A percentile compares a stretch with the other conserved stretches of the same genome.
These are phyloP conservation scores for Aurantiochytrium sp. DNA, from an alignment of 108 stramenopile genomes.

Conservation along the genomic window DNA sequence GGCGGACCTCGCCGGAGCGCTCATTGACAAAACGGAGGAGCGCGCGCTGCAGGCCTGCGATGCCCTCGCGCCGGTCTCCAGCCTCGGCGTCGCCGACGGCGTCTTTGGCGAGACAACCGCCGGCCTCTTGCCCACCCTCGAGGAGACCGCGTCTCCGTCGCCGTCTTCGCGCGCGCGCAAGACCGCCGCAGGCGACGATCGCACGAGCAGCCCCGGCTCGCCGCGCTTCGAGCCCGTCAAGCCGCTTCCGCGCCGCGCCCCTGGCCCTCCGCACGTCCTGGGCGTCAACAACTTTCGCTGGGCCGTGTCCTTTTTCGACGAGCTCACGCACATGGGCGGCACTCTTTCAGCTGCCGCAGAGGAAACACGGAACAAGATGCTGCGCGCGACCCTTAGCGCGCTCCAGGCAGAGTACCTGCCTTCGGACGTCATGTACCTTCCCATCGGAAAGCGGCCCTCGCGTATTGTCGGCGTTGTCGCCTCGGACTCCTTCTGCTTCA, in stretches of 20 bases:
- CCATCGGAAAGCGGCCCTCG: constrained; percentile 38
- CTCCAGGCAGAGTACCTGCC: neutral
- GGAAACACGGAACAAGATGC: neutral
- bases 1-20: neutral
- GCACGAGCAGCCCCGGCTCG: neutral
- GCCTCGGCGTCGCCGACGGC: neutral
- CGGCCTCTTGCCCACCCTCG: neutral
- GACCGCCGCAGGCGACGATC: too few species aligned
- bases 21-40: neutral
- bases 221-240: neutral
- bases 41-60: neutral
- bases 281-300: neutral
- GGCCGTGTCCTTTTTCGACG: constrained; percentile 2
- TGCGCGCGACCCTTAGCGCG: neutral
- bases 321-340: neutral
- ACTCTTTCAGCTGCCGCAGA: neutral
- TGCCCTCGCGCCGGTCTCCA: neutral
- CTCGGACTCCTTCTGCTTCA: constrained; percentile 48
- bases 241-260: neutral
- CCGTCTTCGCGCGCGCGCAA: too few species aligned
- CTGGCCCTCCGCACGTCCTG: neutral
- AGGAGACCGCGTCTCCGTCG: neutral
- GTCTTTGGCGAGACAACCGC: neutral
- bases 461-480: constrained; percentile 36
- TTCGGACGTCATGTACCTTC: constrained; percentile 39